Percentiles rank a stretch among this genome's conserved stretches.
These are phyloP conservation scores for Hemisphaericaspora subhashii DNA, from an alignment of 1,139 yeast genomes.

Conservation along the genomic window DNA sequence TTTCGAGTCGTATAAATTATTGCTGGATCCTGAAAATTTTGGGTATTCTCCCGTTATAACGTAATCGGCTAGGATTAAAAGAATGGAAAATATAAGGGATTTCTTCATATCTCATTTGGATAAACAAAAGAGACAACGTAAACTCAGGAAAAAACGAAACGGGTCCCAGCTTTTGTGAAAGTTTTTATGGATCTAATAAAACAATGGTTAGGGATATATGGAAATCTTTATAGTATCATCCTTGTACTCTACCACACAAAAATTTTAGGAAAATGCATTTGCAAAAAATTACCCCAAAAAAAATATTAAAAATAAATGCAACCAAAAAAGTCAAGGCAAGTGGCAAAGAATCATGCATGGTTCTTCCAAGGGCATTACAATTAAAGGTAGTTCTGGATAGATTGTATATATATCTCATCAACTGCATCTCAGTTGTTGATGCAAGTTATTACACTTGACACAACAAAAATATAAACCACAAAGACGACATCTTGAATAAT, in stretches of 20 bases:
- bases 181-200: neutral
- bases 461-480: conserved; percentile 48
- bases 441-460: conserved; percentile 42
- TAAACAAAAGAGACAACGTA: neutral
- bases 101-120: conserved; percentile 5
- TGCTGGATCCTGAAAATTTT: neutral
- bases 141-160: neutral
- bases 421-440: conserved; percentile 46
- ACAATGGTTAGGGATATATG: conserved; percentile 4
- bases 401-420: conserved; percentile 13
- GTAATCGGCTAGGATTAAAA: neutral
- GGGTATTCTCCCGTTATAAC: neutral
- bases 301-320: neutral
- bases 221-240: conserved; percentile 5
- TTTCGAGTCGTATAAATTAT: too few species aligned
- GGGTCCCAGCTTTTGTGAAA: neutral
- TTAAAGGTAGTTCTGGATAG: too few species aligned
- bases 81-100: neutral
- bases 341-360: too few species aligned
- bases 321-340: neutral
- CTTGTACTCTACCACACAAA: neutral
- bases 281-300: neutral
- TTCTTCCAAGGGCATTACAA: too few species aligned
- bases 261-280: neutral
- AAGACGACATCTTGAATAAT: conserved; percentile 39